Conservation (phyloP, 768 basidiomycete genomes). For the Tephrocybe sp. region DNA sequence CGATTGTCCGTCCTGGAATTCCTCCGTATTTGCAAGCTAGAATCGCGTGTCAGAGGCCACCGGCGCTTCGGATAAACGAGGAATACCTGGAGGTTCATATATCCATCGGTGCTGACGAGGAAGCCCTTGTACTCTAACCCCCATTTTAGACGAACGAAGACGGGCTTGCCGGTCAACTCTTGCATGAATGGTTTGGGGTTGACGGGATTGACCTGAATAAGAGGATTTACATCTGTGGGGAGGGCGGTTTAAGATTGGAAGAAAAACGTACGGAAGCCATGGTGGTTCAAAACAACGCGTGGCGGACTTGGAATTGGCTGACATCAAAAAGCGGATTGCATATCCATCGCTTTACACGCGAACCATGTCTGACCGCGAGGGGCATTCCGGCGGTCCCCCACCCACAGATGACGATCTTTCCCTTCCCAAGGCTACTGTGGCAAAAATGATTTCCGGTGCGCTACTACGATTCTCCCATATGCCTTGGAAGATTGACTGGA, state of each 20-base stretch:
- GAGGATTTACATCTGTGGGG: constrained; percentile 2
- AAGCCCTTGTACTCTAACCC: constrained; percentile 99
- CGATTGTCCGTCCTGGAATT: constrained; percentile 94
- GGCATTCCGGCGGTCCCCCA: constrained; percentile 57
- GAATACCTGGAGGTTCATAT: constrained; percentile 96
- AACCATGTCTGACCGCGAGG: constrained; percentile 91
- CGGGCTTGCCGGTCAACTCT: constrained; percentile 96
- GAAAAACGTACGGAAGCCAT: constrained; percentile 62
- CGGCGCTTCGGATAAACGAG: constrained; percentile 1
- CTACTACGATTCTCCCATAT: constrained; percentile 4
- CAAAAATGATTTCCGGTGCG: constrained; percentile 93
- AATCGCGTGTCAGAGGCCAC: background rate
- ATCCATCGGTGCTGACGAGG: constrained; percentile 97
- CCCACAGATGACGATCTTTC: constrained; percentile 90
- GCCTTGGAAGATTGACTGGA: background rate
- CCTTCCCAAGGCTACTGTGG: constrained; percentile 94
- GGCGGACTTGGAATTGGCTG: constrained; percentile 34
- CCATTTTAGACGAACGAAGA: constrained; percentile 97
- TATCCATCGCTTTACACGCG: constrained; percentile 5
- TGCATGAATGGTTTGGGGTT: constrained; percentile 99
- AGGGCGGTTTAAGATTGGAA: background rate
- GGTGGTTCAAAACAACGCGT: constrained; percentile 46
- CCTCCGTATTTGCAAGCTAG: constrained; percentile 98
- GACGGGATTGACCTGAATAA: constrained; percentile 76
- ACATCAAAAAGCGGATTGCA: background rate